Evolutionary conservation across 2,329 filamentous ascomycete genomes (phyloP), one percentile per base, ranked within the genome.

Genomic region (Dothidotthia symphoricarpi): DNA sequence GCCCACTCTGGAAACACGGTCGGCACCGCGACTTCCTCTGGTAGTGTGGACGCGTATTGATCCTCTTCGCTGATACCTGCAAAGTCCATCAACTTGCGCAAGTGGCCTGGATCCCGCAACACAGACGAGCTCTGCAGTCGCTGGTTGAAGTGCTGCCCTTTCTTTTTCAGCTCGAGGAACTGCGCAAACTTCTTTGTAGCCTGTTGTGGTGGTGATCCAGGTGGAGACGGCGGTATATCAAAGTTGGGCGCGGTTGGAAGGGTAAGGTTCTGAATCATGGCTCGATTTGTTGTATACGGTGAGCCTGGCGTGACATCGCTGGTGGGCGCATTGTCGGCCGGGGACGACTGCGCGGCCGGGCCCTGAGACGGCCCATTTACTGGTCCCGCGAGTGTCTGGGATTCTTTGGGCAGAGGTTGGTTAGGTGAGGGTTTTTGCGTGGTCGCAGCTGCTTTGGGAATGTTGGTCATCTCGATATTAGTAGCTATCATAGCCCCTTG

Each of bases 111-210:
- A 58, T 91, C 91, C 34, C 79, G 78, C 41, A 90, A 70, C 6
- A 84, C 80, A 1, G 77, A 68, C 0, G 83, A 85, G 40, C 76
- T 75, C 24, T 84, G 78, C 7, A 93, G 71, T 45, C 85, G 82
- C 53, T 81, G 74, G 63, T 93, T 90, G 73, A 91, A 91, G 66
- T 93, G 87, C 12, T 82, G 74, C 4, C 83, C 83, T 47, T 83
- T 80, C 57, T 80, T 81, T 69, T 93, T 93, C n/a, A 91, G 75
- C 30, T 80, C 74, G 0, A 91, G 76, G 50, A 93, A 91, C 42
- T 81, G 80, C 46, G 80, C 76, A 52, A 91, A 84, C 54, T 88
- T 89, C 50, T 77, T 75, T 34, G 77, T 82, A 10, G 81, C 57
- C 26, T 51, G 55, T 28, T 66, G 63, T 14, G 68, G 67, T 11